Evolutionary conservation across 2,329 filamentous ascomycete genomes (phyloP), one percentile per base, ranked within the genome.

Genomic region (Penicillium corylophilum): DNA sequence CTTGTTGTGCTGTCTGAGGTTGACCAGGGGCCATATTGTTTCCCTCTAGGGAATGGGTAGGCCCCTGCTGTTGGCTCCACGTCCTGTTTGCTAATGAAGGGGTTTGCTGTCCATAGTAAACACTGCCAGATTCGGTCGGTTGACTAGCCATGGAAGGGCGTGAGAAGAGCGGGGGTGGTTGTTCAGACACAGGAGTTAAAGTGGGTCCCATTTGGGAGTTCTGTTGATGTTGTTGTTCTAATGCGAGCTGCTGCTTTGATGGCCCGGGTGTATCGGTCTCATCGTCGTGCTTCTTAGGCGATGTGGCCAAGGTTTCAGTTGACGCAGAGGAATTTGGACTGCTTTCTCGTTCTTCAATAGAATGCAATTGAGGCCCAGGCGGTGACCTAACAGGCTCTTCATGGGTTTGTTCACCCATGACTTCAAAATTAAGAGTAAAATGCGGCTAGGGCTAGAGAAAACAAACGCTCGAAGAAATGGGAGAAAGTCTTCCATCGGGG

Each of bases 71-170:
- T 18, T 48, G 36, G 31, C 47, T 51, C 15, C 8, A 9, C 28
- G 46, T 23, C 13, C 31, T 44, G 16, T 36, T 44, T 23, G 16
- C 44, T 8, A 20, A 39, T 8, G 12, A 48, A 18, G 29, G 44
- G 22, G 9, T 26, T 20, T 41, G 53, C 15, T 35, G 23, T 23
- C 45, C 48, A 23, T 54, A 54, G 33, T 54, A 54, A 5, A 54
- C 15, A 20, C 54, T 56, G 5, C 45, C 48, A 4, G 54, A 51
- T 47, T 51, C 54, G 4, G 54, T 56, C 4, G 54, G 54, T 16
- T 54, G 48, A 36, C 54, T 29, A 12, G 40, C 41, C 26, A 53
- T 16, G 4, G 53, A 39, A 16, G 46, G 38, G 35, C 53, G n/a
- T 23, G 43, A 13, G 8, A n/a, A 44, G 5, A 48, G 9, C 7